These are phyloP conservation scores for Spathaspora sp. DNA, from an alignment of 805 yeast species.

Conservation along the genomic window DNA sequence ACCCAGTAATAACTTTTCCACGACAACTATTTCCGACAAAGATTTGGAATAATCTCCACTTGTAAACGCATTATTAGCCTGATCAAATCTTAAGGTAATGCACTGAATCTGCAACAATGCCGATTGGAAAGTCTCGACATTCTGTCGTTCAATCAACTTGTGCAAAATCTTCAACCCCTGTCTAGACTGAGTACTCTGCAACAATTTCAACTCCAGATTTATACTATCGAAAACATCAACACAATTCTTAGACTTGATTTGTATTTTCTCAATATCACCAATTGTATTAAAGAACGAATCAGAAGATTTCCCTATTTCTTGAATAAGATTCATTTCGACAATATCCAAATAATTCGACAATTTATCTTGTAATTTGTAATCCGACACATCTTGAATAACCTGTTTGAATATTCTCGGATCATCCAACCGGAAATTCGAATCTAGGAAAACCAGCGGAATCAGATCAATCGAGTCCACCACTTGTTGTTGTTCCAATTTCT, in stretches of 20 bases:
- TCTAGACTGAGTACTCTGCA: slow-evolving; percentile 49
- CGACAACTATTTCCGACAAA: slow-evolving; percentile 52
- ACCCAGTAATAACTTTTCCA: slow-evolving; percentile 51
- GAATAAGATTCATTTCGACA: slow-evolving; percentile 75
- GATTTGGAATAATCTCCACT: slow-evolving; percentile 50
- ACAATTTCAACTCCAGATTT: slow-evolving; percentile 37
- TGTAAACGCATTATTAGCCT: slow-evolving; percentile 39
- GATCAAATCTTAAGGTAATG: slow-evolving; percentile 22
- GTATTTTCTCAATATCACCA: slow-evolving; percentile 68
- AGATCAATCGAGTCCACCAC: slow-evolving; percentile 6
- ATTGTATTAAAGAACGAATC: slow-evolving; percentile 81
- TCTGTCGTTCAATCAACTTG: slow-evolving; percentile 49
- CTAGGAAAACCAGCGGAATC: slow-evolving; percentile 71
- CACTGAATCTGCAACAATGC: slow-evolving; percentile 51
- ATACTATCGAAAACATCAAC: slow-evolving; percentile 45
- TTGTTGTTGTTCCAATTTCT: slow-evolving; percentile 16
- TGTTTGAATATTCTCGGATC: slow-evolving; percentile 80
- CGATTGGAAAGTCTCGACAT: slow-evolving; percentile 62
- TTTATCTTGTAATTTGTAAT: slow-evolving; percentile 66
- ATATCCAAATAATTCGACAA: slow-evolving; percentile 79
- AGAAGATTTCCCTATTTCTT: slow-evolving; percentile 82
- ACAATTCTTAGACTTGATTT: slow-evolving; percentile 50
- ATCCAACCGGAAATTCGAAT: slow-evolving; percentile 71
- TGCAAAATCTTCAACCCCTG: slow-evolving; percentile 49
- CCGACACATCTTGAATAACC: slow-evolving; percentile 55